Base-by-base conservation (phyloP, 768 basidiomycete genomes). In the Mycena vitilis region DNA sequence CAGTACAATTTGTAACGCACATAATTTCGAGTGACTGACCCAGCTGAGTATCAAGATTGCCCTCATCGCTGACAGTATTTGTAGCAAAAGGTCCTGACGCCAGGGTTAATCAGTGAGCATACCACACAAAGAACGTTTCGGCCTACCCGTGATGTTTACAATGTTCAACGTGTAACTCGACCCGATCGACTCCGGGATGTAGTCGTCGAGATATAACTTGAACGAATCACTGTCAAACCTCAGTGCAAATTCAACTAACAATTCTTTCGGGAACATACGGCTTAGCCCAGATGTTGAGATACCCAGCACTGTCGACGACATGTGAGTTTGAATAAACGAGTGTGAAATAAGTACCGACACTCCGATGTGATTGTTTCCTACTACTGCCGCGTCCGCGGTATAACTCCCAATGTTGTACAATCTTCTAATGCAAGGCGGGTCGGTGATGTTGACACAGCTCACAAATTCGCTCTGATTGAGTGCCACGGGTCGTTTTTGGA, bases 21-120 rank as follows among this genome's bases (percentile, higher is more conserved):
- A 82, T 73, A 4, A 85, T 73, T 78, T 5, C 80, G 82, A 83
- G 13, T 30, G 68, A 62, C 18, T 83, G 81, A 40, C 79, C 82
- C 61, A 82, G 81, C 61, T 86, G 84, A 20, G 80, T 80, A 53
- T 85, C 84, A 22, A 86, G 74, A 67, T 85, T 78, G 0, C 83
- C 87, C 40, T 71, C 70, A 20, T 60, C 62, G 23, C 49, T 22
- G 40, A 47, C 2, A n/a, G 45, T 0, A 3, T 10, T 47, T 7
- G 34, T 25, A 13, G 25, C 20, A 30, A 66, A 71, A 12, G 69
- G 69, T 34, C 69, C 69, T 71, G 25, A 40, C 52, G 20, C 6
- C 51, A 20, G 37, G 3, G 36, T 18, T 56, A 69, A 20, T 2
- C 18, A 25, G 10, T 40, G n/a, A 20, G 23, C 11, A 18, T n/a